Percentiles rank a stretch among this genome's conserved stretches.
Evolutionary conservation across 208 protist species (phyloP).

Genomic region (Trypanosoma lewisi): DNA sequence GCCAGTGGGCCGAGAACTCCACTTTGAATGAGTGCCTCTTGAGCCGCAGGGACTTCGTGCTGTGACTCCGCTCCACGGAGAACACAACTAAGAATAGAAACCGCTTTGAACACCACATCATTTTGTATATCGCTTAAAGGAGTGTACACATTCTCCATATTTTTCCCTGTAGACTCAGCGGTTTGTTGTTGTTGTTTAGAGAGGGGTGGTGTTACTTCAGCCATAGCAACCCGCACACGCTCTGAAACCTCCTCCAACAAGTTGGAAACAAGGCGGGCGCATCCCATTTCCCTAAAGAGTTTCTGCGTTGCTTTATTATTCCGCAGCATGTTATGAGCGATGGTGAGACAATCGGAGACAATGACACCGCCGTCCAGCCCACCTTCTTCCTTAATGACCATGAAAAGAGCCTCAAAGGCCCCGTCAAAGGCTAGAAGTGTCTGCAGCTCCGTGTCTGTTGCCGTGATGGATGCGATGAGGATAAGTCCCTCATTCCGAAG

Average conservation of each 20-base stretch:
- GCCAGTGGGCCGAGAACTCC: slow-evolving; percentile 53
- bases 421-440: slow-evolving; percentile 79
- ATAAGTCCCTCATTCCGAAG: slow-evolving; percentile 58
- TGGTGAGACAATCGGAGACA: slow-evolving; percentile 74
- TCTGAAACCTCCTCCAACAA: slow-evolving; percentile 49
- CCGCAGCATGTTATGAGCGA: slow-evolving; percentile 80
- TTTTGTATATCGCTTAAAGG: slow-evolving; percentile 15
- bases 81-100: slow-evolving; percentile 57
- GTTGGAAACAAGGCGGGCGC: slow-evolving; percentile 41
- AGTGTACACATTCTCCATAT: background rate
- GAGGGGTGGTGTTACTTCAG: too few relatives aligned
- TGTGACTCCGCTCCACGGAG: slow-evolving; percentile 42
- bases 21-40: slow-evolving; percentile 42
- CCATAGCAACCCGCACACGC: slow-evolving; percentile 23
- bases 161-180: background rate
- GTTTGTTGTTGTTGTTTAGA: too few relatives aligned
- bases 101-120: slow-evolving; percentile 39
- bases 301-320: slow-evolving; percentile 84
- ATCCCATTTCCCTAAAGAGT: slow-evolving; percentile 81
- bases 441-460: slow-evolving; percentile 71
- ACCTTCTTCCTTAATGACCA: slow-evolving; percentile 46
- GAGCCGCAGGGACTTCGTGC: slow-evolving; percentile 16
- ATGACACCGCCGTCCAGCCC: slow-evolving; percentile 54
- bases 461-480: slow-evolving; percentile 62
- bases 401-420: slow-evolving; percentile 75